Evolutionary conservation across 345 rosid species (phyloP).

Genomic region (Anacardium occidentale): DNA sequence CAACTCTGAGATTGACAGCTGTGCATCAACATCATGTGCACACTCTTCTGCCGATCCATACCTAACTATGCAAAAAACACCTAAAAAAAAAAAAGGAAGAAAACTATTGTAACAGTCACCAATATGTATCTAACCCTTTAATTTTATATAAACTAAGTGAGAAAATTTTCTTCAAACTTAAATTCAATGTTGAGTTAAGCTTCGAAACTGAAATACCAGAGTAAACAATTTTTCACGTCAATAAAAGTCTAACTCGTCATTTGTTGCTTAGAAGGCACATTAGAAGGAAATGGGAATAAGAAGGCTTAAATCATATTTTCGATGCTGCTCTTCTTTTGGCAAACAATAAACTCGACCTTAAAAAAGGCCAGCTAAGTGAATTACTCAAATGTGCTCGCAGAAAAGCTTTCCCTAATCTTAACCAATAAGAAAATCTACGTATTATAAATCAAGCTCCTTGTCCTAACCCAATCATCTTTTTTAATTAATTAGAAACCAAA

Average conservation of each 20-base stretch:
- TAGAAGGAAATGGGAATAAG: background rate
- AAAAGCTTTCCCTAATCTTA: too few relatives aligned
- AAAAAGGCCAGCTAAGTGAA: too few relatives aligned
- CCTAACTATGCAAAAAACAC: constrained; percentile 38
- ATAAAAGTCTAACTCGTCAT: background rate
- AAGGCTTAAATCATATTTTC: background rate
- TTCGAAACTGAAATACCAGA: constrained; percentile 5
- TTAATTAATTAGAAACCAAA: too few relatives aligned
- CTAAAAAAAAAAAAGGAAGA: background rate
- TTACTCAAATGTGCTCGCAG: too few relatives aligned
- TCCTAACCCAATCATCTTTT: too few relatives aligned
- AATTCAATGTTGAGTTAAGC: background rate
- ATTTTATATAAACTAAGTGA: constrained; percentile 1
- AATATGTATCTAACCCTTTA: constrained; percentile 11
- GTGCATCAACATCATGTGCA: constrained; percentile 95
- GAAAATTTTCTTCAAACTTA: background rate
- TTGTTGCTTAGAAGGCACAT: background rate
- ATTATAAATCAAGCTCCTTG: background rate
- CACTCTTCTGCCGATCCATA: constrained; percentile 85
- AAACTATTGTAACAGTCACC: constrained; percentile 3
- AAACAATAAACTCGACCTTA: too few relatives aligned
- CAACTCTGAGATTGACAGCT: constrained; percentile 61
- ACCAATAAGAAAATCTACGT: too few relatives aligned
- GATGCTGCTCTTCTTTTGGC: too few relatives aligned
- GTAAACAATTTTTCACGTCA: background rate